Base-by-base conservation (phyloP, 768 basidiomycete species). In the Phylloporus scabripes region DNA sequence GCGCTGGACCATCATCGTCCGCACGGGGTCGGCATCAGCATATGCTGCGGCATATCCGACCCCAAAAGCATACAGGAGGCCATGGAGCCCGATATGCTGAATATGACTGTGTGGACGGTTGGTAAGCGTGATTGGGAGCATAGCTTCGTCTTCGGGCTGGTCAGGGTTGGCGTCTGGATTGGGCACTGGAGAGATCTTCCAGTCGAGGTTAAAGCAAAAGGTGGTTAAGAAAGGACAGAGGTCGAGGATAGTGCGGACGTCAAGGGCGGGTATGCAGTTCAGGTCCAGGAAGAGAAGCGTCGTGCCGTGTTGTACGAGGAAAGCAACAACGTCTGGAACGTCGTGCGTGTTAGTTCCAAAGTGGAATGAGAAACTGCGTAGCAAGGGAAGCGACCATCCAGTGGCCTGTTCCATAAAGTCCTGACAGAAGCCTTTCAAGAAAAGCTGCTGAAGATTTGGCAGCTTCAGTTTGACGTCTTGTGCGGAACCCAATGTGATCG, bases 131-230 rank as follows among this genome's bases (percentile, higher is more conserved):
- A 68, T 62, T 4, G 60, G 62, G 4, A 72, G 51, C 62, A 67
- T 55, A 43, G 71, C 31, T 45, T 66, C 38, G 66, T 69, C 43
- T 59, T 58, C 38, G 28, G 53, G 45, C 20, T 51, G 20, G 18
- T 67, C 64, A 1, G 29, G 37, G 18, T 58, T 8, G 4, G 52
- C 26, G 23, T 60, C 51, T 18, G 59, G 48, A 51, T 51, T n/a
- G 6, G 24, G 50, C 4, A 12, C 44, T 11, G 64, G 61, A 0
- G 51, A n/a, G 14, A 83, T 64, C 11, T 77, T 75, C 86, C 87
- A 88, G 61, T 90, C 87, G 23, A 75, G 79, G 60, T 87, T 89
- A 70, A 90, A 88, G 20, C 76, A 74, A 61, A 90, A 80, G 0
- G 80, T 77, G 17, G 64, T 69, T 26, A 90, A 76, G 42, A 70